A percentile compares a stretch with the other conserved stretches of the same genome.
phyloP scores from a whole-genome alignment of 2,329 filamentous ascomycete species.

The Botrytis galanthina region DNA sequence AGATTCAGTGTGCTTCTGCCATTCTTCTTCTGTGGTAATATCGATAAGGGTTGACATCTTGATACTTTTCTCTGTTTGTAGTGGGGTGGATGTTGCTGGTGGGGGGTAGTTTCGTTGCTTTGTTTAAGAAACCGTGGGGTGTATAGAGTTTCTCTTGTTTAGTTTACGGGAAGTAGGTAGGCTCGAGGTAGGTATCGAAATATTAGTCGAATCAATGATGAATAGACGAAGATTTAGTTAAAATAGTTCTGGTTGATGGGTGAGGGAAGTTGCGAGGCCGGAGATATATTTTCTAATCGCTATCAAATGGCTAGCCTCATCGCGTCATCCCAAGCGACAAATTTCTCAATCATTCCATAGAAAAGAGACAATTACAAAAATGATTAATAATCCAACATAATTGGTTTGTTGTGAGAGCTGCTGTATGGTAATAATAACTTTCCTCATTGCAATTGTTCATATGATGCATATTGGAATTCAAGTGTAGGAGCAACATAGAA shows the following conservation, averaged over 20 bases:
- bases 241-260: background rate
- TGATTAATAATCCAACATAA: slow-evolving; percentile 18
- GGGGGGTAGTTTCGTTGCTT: slow-evolving; percentile 3
- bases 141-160: background rate
- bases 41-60: slow-evolving; percentile 75
- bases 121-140: background rate
- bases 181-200: background rate
- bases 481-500: background rate
- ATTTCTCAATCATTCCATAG: slow-evolving; percentile 8
- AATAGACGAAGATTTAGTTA: background rate
- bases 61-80: slow-evolving; percentile 10
- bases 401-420: background rate
- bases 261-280: background rate
- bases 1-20: slow-evolving; percentile 64
- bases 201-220: background rate
- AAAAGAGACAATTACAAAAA: slow-evolving; percentile 13
- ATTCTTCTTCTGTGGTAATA: slow-evolving; percentile 70
- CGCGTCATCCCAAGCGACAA: slow-evolving; percentile 20
- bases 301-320: slow-evolving; percentile 18
- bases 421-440: background rate
- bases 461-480: background rate
- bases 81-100: slow-evolving; percentile 17
- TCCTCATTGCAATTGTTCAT: background rate
- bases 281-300: slow-evolving; percentile 22
- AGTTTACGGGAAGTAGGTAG: background rate